Percentiles rank a stretch among this genome's conserved stretches.
phyloP scores from a whole-genome alignment of 2,329 filamentous ascomycete genomes.

The Cryphonectria parasitica region DNA sequence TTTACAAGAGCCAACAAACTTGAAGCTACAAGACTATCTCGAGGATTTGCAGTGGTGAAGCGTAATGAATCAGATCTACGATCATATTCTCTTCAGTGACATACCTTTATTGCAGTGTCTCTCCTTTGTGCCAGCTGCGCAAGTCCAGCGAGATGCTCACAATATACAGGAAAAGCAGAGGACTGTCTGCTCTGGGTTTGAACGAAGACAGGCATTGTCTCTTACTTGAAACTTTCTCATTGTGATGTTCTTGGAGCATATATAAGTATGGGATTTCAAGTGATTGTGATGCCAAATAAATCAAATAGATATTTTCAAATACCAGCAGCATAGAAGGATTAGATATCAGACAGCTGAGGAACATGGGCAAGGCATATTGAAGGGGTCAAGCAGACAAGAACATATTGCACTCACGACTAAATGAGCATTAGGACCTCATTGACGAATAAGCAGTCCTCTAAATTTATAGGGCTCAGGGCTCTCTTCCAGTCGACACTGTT shows the following conservation, averaged over 20 bases:
- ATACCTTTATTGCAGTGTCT: neutral
- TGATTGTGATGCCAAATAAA: neutral
- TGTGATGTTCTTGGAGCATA: neutral
- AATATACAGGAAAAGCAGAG: neutral
- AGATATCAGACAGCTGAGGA: neutral
- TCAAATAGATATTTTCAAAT: neutral
- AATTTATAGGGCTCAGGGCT: neutral
- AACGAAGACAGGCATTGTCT: neutral
- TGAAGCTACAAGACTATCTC: neutral
- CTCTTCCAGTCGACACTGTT: neutral
- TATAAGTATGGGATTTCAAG: neutral
- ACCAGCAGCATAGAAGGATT: neutral
- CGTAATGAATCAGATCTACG: neutral
- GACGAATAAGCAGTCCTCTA: neutral
- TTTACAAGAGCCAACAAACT: neutral
- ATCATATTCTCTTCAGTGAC: neutral
- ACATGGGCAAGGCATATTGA: neutral
- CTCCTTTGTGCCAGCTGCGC: neutral
- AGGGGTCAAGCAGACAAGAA: neutral
- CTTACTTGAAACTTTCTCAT: neutral
- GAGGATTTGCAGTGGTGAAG: neutral
- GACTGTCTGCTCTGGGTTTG: neutral
- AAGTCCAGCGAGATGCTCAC: neutral
- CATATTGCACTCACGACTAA: neutral
- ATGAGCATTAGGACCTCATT: neutral